Conservation (phyloP, 192 early-diverging fungal genomes). For the Coemansia asiatica region DNA sequence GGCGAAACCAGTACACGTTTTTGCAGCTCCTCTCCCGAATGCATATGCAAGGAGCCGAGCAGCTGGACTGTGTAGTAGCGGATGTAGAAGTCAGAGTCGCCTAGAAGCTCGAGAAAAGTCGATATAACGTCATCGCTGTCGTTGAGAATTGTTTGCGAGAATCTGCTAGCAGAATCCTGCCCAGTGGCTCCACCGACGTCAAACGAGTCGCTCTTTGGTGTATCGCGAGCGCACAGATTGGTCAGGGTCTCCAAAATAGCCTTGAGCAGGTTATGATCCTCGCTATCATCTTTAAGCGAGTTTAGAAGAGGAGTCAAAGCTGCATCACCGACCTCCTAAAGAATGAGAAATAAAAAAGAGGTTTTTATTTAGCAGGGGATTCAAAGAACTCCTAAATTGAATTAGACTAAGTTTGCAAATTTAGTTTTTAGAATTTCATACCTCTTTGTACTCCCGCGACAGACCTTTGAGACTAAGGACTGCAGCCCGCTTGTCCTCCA, state of each 20-base stretch:
- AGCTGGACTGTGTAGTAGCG: slow-evolving; percentile 90
- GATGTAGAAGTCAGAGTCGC: slow-evolving; percentile 92
- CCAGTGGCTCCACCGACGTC: slow-evolving; percentile 4
- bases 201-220: slow-evolving; percentile 24
- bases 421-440: slow-evolving; percentile 23
- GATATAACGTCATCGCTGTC: slow-evolving; percentile 66
- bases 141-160: slow-evolving; percentile 40
- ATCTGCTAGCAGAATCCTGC: slow-evolving; percentile 30
- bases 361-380: too few species aligned
- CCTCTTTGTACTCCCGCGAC: slow-evolving; percentile 70
- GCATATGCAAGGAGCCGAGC: slow-evolving; percentile 70
- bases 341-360: not conserved
- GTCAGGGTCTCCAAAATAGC: slow-evolving; percentile 86
- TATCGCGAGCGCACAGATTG: slow-evolving; percentile 57
- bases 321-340: slow-evolving; percentile 83
- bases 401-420: too few species aligned
- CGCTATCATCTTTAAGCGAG: slow-evolving; percentile 74
- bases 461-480: slow-evolving; percentile 85
- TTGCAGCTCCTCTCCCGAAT: slow-evolving; percentile 61
- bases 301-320: slow-evolving; percentile 73
- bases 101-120: slow-evolving; percentile 80
- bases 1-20: slow-evolving; percentile 85
- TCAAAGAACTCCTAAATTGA: too few species aligned
- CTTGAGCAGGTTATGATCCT: slow-evolving; percentile 85
- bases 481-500: slow-evolving; percentile 88